phyloP scores from a whole-genome alignment of 2,329 filamentous ascomycete genomes.

The Cadophora sp. region DNA sequence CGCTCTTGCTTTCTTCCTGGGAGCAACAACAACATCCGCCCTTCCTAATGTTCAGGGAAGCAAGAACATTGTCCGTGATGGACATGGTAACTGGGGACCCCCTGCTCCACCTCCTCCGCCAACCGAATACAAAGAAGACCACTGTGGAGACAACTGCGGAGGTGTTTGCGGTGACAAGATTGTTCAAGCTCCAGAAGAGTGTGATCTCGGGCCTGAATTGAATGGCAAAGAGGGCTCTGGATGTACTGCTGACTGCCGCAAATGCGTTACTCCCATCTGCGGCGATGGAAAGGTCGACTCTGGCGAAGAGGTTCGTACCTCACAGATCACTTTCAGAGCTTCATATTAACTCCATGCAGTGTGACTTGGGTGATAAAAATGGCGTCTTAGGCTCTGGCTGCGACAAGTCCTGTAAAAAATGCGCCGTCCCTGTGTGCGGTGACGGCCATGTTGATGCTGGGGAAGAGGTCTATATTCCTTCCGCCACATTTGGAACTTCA shows the following conservation, averaged over 20 bases:
- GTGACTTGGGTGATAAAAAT: conserved; percentile 3
- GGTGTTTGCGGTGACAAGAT: conserved; percentile 21
- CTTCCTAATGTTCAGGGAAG: conserved; percentile 7
- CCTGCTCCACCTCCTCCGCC: background rate
- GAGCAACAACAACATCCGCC: conserved; percentile 9
- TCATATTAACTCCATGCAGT: background rate
- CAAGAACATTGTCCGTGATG: background rate
- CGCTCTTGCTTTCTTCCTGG: conserved; percentile 13
- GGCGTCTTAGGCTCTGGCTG: conserved; percentile 2
- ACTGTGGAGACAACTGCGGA: conserved; percentile 21
- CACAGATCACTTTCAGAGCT: no score
- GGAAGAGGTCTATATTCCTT: background rate
- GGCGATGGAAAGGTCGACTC: conserved; percentile 15
- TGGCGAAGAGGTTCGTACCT: conserved; percentile 11
- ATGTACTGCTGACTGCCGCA: conserved; percentile 16
- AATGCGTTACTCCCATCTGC: conserved; percentile 9
- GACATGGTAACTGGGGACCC: background rate
- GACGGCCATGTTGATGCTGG: conserved; percentile 11
- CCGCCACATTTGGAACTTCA: no score
- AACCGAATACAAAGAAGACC: background rate
- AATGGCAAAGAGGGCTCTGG: conserved; percentile 19
- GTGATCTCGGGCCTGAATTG: conserved; percentile 21
- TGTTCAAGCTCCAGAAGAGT: conserved; percentile 18
- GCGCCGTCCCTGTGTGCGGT: background rate
- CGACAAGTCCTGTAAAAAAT: conserved; percentile 1